Base-by-base conservation (phyloP, 257 asterid species). In the Solanum okadae region DNA sequence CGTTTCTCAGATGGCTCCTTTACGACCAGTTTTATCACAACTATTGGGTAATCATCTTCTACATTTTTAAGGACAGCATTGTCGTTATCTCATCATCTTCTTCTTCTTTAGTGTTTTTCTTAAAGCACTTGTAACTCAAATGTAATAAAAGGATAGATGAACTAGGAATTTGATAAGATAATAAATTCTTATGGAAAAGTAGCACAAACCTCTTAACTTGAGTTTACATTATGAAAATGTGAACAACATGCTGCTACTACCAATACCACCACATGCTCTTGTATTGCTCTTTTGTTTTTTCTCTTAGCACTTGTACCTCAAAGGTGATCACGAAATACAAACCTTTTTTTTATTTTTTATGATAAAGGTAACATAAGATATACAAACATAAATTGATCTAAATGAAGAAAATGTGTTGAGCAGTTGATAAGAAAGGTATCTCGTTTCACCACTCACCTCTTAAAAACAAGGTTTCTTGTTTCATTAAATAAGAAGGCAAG, bases 1-100 rank as follows among this genome's bases (percentile, higher is more conserved):
- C 96, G 99, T 91, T 96, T 96, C 94, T 96, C 99, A 13, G 99
- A 96, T 93, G 99, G 99, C 88, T 96, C 99, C 92, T 96, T 96
- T 95, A 96, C 99, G 37, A 96, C 99, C 92, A 96, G 99, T 94
- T 96, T 96, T 94, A 96, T 96, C 90, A 95, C 99, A 86, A 94
- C 96, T 88, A 94, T 94, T 72, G 96, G 96, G 96, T 94, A 86
- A 87, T 94, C 87, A 86, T 68, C 70, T 85, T 31, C 82, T 25
- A 82, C 42, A 5, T n/a, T 46, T 31, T 29, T 49, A 20, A 29
- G 70, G 42, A 18, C 0, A 0, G 0, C n/a, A 5, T 79, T 79
- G 18, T 79, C 18, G 16, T 81, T 29, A 5, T 16, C 11, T 8
- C 61, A 13, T 44, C 68, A 16, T 46, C 67, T 27, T 44, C 40